Percentiles rank a stretch among this genome's conserved stretches.
phyloP scores from a whole-genome alignment of 805 yeast species.

The Kuraishia cidri region DNA sequence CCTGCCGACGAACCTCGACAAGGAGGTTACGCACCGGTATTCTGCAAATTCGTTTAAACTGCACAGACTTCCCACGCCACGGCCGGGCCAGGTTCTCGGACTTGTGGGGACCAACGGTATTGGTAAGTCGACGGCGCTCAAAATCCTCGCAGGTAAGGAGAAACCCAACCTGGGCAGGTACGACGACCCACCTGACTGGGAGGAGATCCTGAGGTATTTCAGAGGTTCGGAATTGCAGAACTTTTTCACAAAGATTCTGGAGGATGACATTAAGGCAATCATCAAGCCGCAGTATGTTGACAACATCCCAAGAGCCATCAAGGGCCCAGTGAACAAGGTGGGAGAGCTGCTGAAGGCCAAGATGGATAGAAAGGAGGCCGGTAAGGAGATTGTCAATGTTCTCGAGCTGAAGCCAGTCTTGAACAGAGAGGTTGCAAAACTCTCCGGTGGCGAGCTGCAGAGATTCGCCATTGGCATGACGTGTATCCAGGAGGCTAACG shows the following conservation, averaged over 20 bases:
- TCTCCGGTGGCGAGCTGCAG: constrained; percentile 98
- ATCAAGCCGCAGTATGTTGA: constrained; percentile 99
- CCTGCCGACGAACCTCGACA: constrained; percentile 89
- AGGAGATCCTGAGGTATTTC: constrained; percentile 80
- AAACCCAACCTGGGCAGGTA: constrained; percentile 92
- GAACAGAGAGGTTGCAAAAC: constrained; percentile 79
- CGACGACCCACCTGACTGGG: constrained; percentile 98
- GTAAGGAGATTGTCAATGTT: constrained; percentile 53
- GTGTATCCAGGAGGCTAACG: constrained; percentile 89
- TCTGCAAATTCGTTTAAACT: constrained; percentile 96
- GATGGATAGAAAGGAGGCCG: constrained; percentile 62
- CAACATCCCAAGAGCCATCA: constrained; percentile 92
- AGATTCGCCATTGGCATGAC: constrained; percentile 98
- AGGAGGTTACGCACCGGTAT: constrained; percentile 92
- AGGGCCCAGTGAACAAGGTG: constrained; percentile 79
- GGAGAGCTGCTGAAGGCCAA: constrained; percentile 68
- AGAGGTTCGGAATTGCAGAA: constrained; percentile 98
- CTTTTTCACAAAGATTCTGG: constrained; percentile 87
- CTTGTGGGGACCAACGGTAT: constrained; percentile 99
- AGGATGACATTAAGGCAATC: constrained; percentile 91
- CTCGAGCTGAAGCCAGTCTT: constrained; percentile 72
- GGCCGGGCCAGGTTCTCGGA: constrained; percentile 98
- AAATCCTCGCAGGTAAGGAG: constrained; percentile 94
- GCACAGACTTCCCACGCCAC: constrained; percentile 95
- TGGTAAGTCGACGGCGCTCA: constrained; percentile 95